A percentile compares a stretch with the other conserved stretches of the same genome.
phyloP scores from a whole-genome alignment of 805 yeast genomes.

The Maudiozyma saulgeensis region DNA sequence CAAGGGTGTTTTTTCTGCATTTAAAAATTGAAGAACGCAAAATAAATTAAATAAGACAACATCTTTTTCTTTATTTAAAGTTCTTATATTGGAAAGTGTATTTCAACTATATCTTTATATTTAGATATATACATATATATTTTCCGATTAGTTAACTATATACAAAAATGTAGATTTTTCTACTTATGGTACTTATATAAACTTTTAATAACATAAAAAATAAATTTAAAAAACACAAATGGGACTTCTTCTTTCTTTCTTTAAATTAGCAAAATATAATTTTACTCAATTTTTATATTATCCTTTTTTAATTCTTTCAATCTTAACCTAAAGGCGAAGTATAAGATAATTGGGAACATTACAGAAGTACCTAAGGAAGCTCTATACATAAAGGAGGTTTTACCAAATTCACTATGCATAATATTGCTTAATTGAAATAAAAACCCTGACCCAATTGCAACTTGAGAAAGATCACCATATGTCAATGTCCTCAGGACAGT shows the following conservation, averaged over 20 bases:
- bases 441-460: conserved; percentile 3
- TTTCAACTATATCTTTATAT: too few relatives aligned
- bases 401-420: conserved; percentile 1
- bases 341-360: conserved; percentile 1
- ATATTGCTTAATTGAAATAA: conserved; percentile 3
- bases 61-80: neutral
- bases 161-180: too few relatives aligned
- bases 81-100: too few relatives aligned
- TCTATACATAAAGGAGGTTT: neutral
- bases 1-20: neutral
- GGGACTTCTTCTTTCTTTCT: neutral
- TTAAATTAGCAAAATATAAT: too few relatives aligned
- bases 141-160: too few relatives aligned
- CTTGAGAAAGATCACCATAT: conserved; percentile 3
- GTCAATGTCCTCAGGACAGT: neutral
- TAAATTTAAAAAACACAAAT: neutral
- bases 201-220: too few relatives aligned
- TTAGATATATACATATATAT: too few relatives aligned
- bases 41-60: too few relatives aligned
- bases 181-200: too few relatives aligned
- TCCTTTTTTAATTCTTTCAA: neutral
- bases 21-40: neutral
- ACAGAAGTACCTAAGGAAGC: neutral
- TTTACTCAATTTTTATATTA: neutral
- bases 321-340: neutral